These are phyloP conservation scores for Tilletia setariae DNA, from an alignment of 1,284 basidiomycete genomes.

Conservation along the genomic window DNA sequence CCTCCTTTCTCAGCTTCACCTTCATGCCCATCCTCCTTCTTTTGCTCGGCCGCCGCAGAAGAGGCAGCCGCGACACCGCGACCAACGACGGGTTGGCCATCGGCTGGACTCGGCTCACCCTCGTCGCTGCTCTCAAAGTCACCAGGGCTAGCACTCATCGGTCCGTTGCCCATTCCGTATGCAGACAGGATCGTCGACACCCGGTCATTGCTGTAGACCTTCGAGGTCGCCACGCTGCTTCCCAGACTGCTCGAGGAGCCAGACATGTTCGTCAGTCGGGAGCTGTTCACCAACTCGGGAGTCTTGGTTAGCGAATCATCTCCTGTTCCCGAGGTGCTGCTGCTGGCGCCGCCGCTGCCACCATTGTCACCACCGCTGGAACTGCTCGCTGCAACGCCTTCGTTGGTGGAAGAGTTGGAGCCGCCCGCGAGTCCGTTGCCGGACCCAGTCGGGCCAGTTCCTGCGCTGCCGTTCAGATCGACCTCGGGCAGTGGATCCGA, in stretches of 20 bases:
- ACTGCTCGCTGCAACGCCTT: not conserved
- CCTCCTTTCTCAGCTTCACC: not conserved
- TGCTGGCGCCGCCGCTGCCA: not conserved
- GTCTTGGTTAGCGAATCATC: slow-evolving; percentile 10
- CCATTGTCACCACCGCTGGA: not conserved
- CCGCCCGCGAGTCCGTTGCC: slow-evolving; percentile 8
- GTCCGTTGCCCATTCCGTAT: slow-evolving; percentile 10
- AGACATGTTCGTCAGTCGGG: slow-evolving; percentile 2
- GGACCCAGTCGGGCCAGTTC: slow-evolving; percentile 7
- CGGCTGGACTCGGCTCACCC: slow-evolving; percentile 8
- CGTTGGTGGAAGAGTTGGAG: not conserved
- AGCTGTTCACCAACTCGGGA: slow-evolving; percentile 6
- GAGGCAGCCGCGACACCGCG: not conserved
- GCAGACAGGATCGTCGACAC: slow-evolving; percentile 11
- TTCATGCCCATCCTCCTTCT: not conserved
- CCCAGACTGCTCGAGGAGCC: slow-evolving; percentile 11
- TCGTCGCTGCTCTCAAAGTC: slow-evolving; percentile 15
- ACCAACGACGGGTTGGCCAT: slow-evolving; percentile 5
- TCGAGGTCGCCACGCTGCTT: not conserved
- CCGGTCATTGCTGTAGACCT: not conserved
- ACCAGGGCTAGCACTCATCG: slow-evolving; percentile 3
- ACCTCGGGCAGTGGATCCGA: not conserved
- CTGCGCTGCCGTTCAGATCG: not conserved
- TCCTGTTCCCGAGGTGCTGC: too few relatives aligned
- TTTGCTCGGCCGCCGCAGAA: not conserved